Evolutionary conservation across 306 rosid genomes (phyloP).

Genomic region (Cucumis hystrix): DNA sequence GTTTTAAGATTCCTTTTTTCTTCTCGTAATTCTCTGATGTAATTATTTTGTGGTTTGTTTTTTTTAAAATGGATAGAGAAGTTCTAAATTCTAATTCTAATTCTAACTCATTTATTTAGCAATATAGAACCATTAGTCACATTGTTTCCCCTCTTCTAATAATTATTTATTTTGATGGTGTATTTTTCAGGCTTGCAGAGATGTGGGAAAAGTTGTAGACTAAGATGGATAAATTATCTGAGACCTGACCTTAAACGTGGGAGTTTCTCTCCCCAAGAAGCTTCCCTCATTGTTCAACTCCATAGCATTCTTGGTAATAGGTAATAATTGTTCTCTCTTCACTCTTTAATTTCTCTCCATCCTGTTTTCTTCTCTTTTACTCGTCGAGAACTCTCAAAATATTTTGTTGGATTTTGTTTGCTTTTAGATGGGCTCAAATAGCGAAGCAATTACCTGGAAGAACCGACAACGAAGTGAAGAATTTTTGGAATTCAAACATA

Average conservation of each 20-base stretch:
- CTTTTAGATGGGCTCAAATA: conserved; percentile 84
- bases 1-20: no score
- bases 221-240: conserved; percentile 91
- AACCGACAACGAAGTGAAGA: conserved; percentile 97
- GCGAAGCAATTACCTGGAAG: conserved; percentile 97
- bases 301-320: conserved; percentile 89
- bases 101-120: background rate
- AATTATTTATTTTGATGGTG: background rate
- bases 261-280: conserved; percentile 89
- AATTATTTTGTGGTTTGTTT: background rate
- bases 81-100: background rate
- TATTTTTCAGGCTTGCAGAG: conserved; percentile 49
- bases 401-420: background rate
- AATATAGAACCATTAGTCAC: background rate
- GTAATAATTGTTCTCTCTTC: conserved; percentile 3
- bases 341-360: no score
- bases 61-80: background rate
- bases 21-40: no score
- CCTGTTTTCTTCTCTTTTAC: no score
- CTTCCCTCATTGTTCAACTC: conserved; percentile 78
- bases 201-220: conserved; percentile 93
- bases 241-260: conserved; percentile 97
- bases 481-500: conserved; percentile 96
- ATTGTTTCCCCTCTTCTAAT: background rate
- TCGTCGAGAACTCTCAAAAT: background rate